Evolutionary conservation across 2,329 filamentous ascomycete species (phyloP), one percentile per base, ranked within the genome.

Genomic region (Penicillium sp.): DNA sequence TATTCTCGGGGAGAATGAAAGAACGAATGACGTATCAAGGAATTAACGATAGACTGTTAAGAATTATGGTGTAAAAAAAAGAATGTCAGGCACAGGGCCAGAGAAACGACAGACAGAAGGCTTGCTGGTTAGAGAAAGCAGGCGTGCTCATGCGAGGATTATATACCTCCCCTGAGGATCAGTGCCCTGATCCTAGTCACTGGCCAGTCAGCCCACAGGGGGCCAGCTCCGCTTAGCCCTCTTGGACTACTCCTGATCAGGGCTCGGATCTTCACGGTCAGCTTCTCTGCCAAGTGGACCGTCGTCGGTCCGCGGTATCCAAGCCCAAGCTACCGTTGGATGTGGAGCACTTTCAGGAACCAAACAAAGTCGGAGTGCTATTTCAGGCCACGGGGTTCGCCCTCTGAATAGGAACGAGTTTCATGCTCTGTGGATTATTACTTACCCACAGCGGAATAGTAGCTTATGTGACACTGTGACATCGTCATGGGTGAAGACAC

Each of bases 91-190:
- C 54, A 64, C 46, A 51, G 50, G 56, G 64, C 63, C 66, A 63
- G 62, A 62, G 58, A 70, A 70, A 67, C 61, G 64, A 70, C 62
- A 66, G 69, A 72, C 64, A 61, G 60, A 62, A 60, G 38, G 56
- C 61, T 69, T 67, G 67, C 65, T 54, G 44, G 63, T 58, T 64
- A 35, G 26, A 38, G 31, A 49, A 66, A 52, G 55, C 63, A 67
- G 65, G 68, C 62, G 71, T 72, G 67, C 67, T 66, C 67, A 65
- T 46, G 50, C 47, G 47, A 65, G 68, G 63, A 71, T 73, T 76
- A 76, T 76, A 76, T 74, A 76, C 69, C 73, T 71, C 74, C 73
- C 73, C 74, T 74, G 69, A 68, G 63, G 26, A 47, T 53, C 61
- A 61, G 50, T 54, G 23, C 62, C 54, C 38, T 46, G 19, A 30